A percentile compares a stretch with the other conserved stretches of the same genome.
phyloP scores from a whole-genome alignment of 495 filamentous ascomycete genomes.

The Poronia punctata region DNA sequence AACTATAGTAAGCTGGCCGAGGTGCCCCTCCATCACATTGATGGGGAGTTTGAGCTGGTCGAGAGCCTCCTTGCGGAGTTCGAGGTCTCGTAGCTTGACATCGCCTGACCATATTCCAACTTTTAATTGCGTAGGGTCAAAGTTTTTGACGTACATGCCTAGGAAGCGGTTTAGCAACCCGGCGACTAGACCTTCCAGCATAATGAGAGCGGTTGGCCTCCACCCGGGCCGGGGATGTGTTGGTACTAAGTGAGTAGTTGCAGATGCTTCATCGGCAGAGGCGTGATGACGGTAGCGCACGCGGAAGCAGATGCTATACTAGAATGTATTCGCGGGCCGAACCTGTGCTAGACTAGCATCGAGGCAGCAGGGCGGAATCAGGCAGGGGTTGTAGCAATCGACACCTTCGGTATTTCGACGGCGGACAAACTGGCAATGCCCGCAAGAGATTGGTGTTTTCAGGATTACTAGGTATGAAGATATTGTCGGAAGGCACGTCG shows the following conservation, averaged over 20 bases:
- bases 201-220: conserved; percentile 42
- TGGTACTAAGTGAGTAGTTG: conserved; percentile 19
- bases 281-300: neutral
- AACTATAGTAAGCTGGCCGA: conserved; percentile 79
- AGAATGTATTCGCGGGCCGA: too few species aligned
- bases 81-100: conserved; percentile 84
- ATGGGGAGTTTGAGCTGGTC: conserved; percentile 93
- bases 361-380: too few species aligned
- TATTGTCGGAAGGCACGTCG: too few species aligned
- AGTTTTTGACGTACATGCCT: conserved; percentile 99
- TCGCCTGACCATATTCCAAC: conserved; percentile 98
- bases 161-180: conserved; percentile 96
- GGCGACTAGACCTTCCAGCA: conserved; percentile 65
- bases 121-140: conserved; percentile 92
- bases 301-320: too few species aligned
- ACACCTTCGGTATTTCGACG: too few species aligned
- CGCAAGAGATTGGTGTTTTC: too few species aligned
- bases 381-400: too few species aligned
- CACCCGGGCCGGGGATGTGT: conserved; percentile 42
- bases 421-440: too few species aligned
- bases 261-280: conserved; percentile 27
- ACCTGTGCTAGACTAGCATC: too few species aligned
- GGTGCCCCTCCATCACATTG: conserved; percentile 92
- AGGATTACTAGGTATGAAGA: too few species aligned
- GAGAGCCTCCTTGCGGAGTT: conserved; percentile 87